These are phyloP conservation scores for Monosporozyma yasuniensis DNA, from an alignment of 805 yeast genomes.

Conservation along the genomic window DNA sequence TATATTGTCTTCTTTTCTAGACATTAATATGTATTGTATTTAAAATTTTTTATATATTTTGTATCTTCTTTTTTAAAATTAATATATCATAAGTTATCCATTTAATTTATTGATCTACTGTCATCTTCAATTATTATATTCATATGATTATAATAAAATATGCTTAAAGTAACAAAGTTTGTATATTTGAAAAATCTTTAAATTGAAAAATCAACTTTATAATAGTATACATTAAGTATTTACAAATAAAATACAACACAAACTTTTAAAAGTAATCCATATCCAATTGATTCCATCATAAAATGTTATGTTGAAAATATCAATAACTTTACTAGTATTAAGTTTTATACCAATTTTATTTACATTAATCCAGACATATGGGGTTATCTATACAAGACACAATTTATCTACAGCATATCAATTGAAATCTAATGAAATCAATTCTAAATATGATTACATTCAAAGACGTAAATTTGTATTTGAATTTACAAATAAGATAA, in stretches of 20 bases:
- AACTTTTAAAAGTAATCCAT: background rate
- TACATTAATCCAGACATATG: background rate
- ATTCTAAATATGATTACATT: slow-evolving; percentile 1
- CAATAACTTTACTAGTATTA: background rate
- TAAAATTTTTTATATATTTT: background rate
- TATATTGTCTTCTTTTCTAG: background rate
- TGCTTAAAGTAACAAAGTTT: too few species aligned
- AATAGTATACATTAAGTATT: too few species aligned
- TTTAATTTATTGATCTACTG: background rate
- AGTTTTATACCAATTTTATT: background rate
- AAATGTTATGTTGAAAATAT: background rate
- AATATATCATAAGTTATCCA: background rate
- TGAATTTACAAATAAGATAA: slow-evolving; percentile 6
- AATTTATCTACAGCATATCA: background rate
- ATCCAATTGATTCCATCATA: background rate
- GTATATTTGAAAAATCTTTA: too few species aligned
- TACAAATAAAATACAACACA: background rate
- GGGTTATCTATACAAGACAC: background rate
- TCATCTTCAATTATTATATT: too few species aligned
- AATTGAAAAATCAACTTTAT: background rate
- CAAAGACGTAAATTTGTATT: background rate
- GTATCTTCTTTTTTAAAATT: background rate
- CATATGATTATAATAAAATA: too few species aligned
- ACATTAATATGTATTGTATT: background rate
- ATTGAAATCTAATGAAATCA: background rate